Percentiles rank a stretch among this genome's conserved stretches.
Evolutionary conservation across 176 grass and related monocot genomes (phyloP).

Genomic region (Miscanthus lutarioriparius): DNA sequence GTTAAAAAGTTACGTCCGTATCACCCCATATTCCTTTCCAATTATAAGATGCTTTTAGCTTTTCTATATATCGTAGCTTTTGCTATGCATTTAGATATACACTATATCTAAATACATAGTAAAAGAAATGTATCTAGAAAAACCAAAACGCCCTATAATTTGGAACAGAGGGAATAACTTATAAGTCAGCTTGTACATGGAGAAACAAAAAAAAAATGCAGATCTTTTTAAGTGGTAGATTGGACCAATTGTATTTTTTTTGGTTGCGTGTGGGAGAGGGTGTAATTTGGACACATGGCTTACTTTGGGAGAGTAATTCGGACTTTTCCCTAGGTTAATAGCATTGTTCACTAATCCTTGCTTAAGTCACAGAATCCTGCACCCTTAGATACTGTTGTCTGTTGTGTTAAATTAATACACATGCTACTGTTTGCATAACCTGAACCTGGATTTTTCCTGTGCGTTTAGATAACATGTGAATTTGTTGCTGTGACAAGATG

Average conservation of each 20-base stretch:
- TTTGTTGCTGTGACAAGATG: constrained; percentile 89
- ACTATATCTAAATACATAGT: too few species aligned
- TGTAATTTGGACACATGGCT: too few species aligned
- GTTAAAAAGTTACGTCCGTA: neutral
- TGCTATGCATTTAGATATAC: too few species aligned
- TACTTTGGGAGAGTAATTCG: too few species aligned
- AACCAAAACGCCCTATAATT: too few species aligned
- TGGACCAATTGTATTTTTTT: neutral
- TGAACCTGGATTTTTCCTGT: constrained; percentile 20
- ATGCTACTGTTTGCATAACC: constrained; percentile 15
- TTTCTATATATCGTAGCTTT: too few species aligned
- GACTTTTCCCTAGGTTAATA: too few species aligned
- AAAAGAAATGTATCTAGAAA: too few species aligned
- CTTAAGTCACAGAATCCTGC: constrained; percentile 21
- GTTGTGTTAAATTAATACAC: neutral
- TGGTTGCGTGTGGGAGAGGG: neutral
- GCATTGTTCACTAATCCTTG: neutral
- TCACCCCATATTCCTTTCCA: neutral
- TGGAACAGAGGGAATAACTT: too few species aligned
- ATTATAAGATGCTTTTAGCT: too few species aligned
- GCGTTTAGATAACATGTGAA: constrained; percentile 72
- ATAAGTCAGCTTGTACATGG: neutral
- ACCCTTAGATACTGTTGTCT: neutral
- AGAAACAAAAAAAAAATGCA: neutral
- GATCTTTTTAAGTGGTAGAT: neutral